Evolutionary conservation across 345 rosid genomes (phyloP), one percentile per base, ranked within the genome.

Genomic region (Heritiera littoralis): DNA sequence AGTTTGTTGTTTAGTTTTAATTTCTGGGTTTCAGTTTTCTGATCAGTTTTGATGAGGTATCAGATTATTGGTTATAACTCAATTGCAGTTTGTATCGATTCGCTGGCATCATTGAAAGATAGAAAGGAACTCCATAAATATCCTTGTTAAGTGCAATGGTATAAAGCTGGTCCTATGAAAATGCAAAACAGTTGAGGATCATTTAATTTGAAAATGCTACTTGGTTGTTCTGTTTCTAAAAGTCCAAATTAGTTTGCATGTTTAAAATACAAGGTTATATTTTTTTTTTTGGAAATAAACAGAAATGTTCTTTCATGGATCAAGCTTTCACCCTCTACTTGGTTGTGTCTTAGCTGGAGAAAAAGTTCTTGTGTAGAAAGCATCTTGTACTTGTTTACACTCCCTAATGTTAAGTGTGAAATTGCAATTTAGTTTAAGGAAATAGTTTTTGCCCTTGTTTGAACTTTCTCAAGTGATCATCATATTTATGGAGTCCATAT

Each of bases 11-110:
- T 15, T 60, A 32, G 28, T 54, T 73, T 35, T 38, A n/a, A 35
- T 73, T 72, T 72, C 48, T 18, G 64, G 46, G 64, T 40, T 48
- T 69, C 74, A 23, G 48, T 70, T n/a, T 70, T 28, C 9, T 73
- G 64, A 55, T 73, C 64, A 35, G 28, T 73, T 73, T 56, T 45
- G 32, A 40, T 55, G 32, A 17, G 67, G 20, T 43, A 60, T 9
- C 61, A 32, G 46, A 20, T 54, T 32, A 6, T 32, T 12, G 38
- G 5, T 69, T 28, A 48, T 6, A 70, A 23, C 23, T 28, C 17
- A 13, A 28, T 10, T 20, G 35, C 65, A 38, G 11, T 56, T 52
- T 73, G 51, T 55, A 28, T 9, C 11, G 1, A 38, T 70, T 48
- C 20, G 10, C 7, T n/a, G 30, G 71, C 23, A 69, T 49, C 49